Base-by-base conservation (phyloP, 2,329 filamentous ascomycete species). In the Paraphoma sp. region DNA sequence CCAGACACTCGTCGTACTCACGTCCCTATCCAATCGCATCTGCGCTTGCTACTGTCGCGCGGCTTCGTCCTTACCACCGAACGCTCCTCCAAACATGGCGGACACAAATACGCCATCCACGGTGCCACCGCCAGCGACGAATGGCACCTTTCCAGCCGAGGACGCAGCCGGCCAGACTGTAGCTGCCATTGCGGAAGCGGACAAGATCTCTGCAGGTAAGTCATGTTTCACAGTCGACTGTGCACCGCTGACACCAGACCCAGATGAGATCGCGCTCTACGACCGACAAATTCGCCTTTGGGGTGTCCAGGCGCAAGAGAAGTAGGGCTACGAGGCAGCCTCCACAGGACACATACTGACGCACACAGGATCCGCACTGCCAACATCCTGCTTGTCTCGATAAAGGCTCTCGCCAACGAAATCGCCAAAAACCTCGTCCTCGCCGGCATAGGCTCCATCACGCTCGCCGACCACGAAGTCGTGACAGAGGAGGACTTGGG, bases 391-490 rank as follows among this genome's bases (percentile, higher is more conserved):
- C 86, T 99, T 60, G 89, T 99, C 65, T 93, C 89, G 30, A 87
- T 97, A 76, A 91, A 90, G 72, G 93, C 91, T 0, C 86, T 99
- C 14, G 93, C 91, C 55, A 96, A 94, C 74, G 95, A 99, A 79
- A 90, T 98, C 52, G 93, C 95, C 61, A 99, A 99, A 82, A 99
- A 98, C 74, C 88, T 99, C 18, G 94, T 97, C 16, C 87, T 99
- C 2, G 93, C 95, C 18, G 95, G 95, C 57, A 90, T 99, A 68
- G 90, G 91, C 54, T 94, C 92, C 31, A 83, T 99, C 59, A 98
- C 94, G 14, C 87, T 99, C 53, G 83, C 95, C 56, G 95, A 99
- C 78, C 85, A 91, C 69, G 87, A 89, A 52, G 60, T 80, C 9
- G 90, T 97, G 53, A 89, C 86, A 0, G 89, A 93, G 68, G 86